These are phyloP conservation scores for Bifiguratus adelaidae DNA, from an alignment of 192 early-diverging fungal genomes.

Conservation along the genomic window DNA sequence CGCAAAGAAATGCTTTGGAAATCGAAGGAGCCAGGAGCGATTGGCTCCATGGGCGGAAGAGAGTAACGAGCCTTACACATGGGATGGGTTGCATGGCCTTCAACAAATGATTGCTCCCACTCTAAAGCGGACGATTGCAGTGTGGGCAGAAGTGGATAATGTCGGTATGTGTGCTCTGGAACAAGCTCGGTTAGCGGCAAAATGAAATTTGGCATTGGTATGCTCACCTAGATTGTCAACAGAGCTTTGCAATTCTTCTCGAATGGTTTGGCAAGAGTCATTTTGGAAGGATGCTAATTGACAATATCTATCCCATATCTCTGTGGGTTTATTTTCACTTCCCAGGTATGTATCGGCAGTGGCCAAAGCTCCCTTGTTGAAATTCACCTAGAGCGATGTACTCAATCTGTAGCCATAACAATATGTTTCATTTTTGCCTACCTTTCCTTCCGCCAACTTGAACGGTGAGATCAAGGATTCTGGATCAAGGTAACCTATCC, in stretches of 20 bases:
- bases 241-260: conserved; percentile 40
- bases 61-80: conserved; percentile 54
- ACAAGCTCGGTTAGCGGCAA: not conserved
- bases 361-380: not conserved
- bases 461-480: too few relatives aligned
- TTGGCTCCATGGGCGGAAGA: conserved; percentile 35
- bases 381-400: not conserved
- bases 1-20: conserved; percentile 25
- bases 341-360: not conserved
- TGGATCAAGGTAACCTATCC: too few relatives aligned
- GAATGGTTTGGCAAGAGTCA: conserved; percentile 19
- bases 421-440: too few relatives aligned
- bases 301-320: conserved; percentile 33
- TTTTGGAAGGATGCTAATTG: conserved; percentile 23
- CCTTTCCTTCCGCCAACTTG: too few relatives aligned
- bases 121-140: conserved; percentile 31
- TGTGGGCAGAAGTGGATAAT: conserved; percentile 14
- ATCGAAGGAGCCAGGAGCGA: conserved; percentile 22
- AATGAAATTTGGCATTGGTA: not conserved
- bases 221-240: conserved; percentile 35
- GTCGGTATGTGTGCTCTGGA: conserved; percentile 27
- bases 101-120: conserved; percentile 55
- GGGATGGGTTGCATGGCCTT: conserved; percentile 61
- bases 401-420: conserved; percentile 3
- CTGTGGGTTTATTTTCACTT: conserved; percentile 10